Conservation (phyloP, 2,329 filamentous ascomycete species). For the Clarireedia sp. region DNA sequence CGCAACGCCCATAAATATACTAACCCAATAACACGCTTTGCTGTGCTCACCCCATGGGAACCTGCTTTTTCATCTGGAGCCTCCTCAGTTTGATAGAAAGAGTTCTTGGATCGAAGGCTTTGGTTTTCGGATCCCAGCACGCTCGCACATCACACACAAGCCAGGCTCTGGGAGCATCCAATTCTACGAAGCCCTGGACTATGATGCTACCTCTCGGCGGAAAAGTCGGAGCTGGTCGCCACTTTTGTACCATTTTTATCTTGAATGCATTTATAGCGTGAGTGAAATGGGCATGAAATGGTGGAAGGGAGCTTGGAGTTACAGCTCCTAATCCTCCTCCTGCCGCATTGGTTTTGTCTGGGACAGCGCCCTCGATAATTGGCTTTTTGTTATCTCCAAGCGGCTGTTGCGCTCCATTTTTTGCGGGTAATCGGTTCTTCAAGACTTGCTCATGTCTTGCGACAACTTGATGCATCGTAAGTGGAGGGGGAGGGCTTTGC, state of each 20-base stretch:
- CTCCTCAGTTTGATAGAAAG: constrained; percentile 36
- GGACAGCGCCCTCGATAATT: constrained; percentile 8
- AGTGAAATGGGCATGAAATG: constrained; percentile 20
- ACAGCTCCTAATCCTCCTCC: neutral
- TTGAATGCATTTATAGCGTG: constrained; percentile 25
- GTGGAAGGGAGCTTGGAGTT: neutral
- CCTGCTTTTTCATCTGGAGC: constrained; percentile 36
- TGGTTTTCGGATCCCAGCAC: constrained; percentile 49
- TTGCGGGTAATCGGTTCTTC: constrained; percentile 11
- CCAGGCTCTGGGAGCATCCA: constrained; percentile 39
- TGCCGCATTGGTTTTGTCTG: neutral
- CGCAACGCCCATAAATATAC: too few relatives aligned
- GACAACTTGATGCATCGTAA: constrained; percentile 18
- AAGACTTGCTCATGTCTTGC: neutral
- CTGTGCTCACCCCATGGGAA: constrained; percentile 15
- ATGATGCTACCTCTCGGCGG: constrained; percentile 45
- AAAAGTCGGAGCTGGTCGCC: constrained; percentile 35
- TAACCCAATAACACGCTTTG: neutral
- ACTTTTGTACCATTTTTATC: constrained; percentile 32
- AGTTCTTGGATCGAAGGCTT: constrained; percentile 30
- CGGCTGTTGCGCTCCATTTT: constrained; percentile 16
- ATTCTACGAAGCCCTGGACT: constrained; percentile 47
- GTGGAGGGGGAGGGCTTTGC: constrained; percentile 9
- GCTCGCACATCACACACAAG: constrained; percentile 44
- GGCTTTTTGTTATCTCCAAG: constrained; percentile 11